Base-by-base conservation (phyloP, 352 stramenopile genomes). In the Bremia lactucae region DNA sequence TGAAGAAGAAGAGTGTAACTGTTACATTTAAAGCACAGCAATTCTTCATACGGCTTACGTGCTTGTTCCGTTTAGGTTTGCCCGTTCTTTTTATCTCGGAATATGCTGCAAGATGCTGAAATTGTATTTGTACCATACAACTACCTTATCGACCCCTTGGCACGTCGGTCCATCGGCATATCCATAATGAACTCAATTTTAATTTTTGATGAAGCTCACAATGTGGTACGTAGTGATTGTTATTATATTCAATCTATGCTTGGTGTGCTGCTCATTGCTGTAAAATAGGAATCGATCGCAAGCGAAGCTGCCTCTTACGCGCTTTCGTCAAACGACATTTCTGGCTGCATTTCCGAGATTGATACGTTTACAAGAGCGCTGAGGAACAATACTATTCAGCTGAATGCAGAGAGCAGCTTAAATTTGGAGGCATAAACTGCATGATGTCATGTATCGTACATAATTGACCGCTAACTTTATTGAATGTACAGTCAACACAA, bases 131-230 rank as follows among this genome's bases (percentile, higher is more conserved):
- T 98, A 44, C 97, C 97, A 2, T 99, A 99, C 76, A 99, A 99
- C 66, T 99, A 99, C 62, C 70, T 99, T 0, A 96, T 99, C 62
- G 96, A 99, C 53, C 82, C 94, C 11, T 43, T 86, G 28, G 77
- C 84, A 4, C 76, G 84, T 9, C 81, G 87, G 28, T 88, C 93
- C 1, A 84, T 97, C 7, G 86, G 96, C 15, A 89, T 99, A 22
- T 87, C 95, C 22, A 97, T 97, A 52, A 71, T 95, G 33, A 97
- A 98, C 65, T 68, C 95, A 0, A 82, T 99, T 15, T 59, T 99
- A 0, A 97, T 99, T 39, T 98, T 99, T 49, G 97, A 99, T 53
- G 97, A 99, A 66, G 96, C 96, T 2, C 97, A 99, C 75, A 99
- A 99, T 62, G 72, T 99, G 38, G 94, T 98, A 74, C 24, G 65